Evolutionary conservation across 768 basidiomycete species (phyloP).

Genomic region (Pleurotus djamor): DNA sequence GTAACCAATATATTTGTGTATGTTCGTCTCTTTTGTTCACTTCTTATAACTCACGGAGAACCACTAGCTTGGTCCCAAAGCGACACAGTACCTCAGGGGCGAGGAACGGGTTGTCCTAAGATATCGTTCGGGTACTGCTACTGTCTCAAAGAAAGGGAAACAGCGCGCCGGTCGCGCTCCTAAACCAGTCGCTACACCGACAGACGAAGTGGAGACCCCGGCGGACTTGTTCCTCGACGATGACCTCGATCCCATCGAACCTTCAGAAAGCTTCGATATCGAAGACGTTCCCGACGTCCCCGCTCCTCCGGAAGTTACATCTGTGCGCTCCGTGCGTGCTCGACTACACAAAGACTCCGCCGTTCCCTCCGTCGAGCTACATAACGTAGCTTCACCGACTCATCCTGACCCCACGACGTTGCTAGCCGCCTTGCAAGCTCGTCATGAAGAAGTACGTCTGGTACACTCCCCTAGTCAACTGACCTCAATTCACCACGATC

Average conservation of each 20-base stretch:
- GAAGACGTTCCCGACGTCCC: conserved; percentile 16
- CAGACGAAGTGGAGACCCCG: conserved; percentile 27
- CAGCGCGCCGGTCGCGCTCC: conserved; percentile 16
- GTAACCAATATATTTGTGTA: conserved; percentile 53
- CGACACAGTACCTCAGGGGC: conserved; percentile 22
- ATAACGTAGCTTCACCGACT: conserved; percentile 11
- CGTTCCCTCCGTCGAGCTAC: conserved; percentile 6
- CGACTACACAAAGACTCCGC: conserved; percentile 8
- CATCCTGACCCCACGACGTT: conserved; percentile 17
- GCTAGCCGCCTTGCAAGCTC: conserved; percentile 20
- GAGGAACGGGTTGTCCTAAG: conserved; percentile 22
- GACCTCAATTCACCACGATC: neutral
- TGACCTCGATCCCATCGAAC: conserved; percentile 9
- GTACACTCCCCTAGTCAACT: neutral
- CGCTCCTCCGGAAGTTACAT: too few relatives aligned
- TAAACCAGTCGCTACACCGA: conserved; percentile 15
- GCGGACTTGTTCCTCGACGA: conserved; percentile 32
- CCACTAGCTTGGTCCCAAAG: conserved; percentile 30
- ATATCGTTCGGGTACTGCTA: conserved; percentile 18
- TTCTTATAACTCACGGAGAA: neutral
- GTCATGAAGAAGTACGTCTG: conserved; percentile 17
- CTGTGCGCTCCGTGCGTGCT: too few relatives aligned
- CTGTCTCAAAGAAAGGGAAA: conserved; percentile 12
- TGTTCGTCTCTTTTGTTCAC: neutral
- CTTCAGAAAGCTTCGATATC: conserved; percentile 17